Evolutionary conservation across 768 basidiomycete species (phyloP).

Genomic region (Cyathus striatus): DNA sequence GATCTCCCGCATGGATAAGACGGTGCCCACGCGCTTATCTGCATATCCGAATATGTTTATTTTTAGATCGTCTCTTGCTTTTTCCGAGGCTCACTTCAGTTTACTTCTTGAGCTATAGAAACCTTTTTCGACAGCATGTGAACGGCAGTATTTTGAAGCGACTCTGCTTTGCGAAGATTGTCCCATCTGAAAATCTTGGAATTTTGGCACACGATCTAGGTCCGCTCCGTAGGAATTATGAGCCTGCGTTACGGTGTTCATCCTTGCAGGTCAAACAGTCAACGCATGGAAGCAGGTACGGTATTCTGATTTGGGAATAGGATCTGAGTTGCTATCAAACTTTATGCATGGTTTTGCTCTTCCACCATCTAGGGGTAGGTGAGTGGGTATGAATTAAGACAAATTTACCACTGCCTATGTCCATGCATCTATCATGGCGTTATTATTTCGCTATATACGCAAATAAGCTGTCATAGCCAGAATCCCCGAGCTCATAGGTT

Average conservation of each 20-base stretch:
- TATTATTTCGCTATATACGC: no score
- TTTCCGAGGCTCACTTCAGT: neutral
- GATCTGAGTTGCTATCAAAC: neutral
- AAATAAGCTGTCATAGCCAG: no score
- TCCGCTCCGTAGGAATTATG: neutral
- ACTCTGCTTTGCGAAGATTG: neutral
- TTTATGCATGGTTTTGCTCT: slow-evolving; percentile 1
- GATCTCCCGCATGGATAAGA: neutral
- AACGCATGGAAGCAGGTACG: neutral
- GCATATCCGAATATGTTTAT: neutral
- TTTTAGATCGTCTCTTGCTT: neutral
- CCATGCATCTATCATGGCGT: no score
- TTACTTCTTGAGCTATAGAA: neutral
- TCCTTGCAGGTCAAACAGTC: neutral
- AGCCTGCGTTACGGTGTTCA: neutral
- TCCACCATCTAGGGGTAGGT: neutral
- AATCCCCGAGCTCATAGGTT: neutral
- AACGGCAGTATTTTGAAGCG: no score
- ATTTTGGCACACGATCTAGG: neutral
- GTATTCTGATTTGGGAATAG: neutral
- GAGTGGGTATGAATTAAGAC: neutral
- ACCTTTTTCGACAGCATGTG: no score
- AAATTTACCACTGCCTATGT: no score
- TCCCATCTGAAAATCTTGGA: neutral
- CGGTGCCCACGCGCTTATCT: neutral